Evolutionary conservation across 345 rosid genomes (phyloP), one percentile per base, ranked within the genome.

Genomic region (Linum tenue): DNA sequence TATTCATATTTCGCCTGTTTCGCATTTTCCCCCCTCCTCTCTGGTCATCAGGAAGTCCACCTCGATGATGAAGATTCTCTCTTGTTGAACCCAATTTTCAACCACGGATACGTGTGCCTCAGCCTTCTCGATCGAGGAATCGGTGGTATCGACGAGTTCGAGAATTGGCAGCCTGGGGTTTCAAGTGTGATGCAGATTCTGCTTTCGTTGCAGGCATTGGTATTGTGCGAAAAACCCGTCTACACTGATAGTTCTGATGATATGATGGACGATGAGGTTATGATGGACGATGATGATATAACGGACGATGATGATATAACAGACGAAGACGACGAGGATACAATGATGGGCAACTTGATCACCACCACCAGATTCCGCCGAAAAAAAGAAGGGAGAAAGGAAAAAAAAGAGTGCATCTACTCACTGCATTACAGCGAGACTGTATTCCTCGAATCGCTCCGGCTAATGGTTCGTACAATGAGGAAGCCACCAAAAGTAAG

Each of bases 101-200:
- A 92, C 67, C 63, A 78, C 66, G 98, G 98, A 62, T 86, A 92
- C 75, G 96, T 90, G 64, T 92, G 98, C 68, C 86, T 92, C 59
- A 90, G 97, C 81, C 91, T 92, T 73, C 94, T 92, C 41, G 85
- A 0, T 22, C 31, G 88, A 67, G 90, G 97, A 43, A 90, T 97
- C 97, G 17, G 44, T 65, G 97, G 98, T 68, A 59, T 39, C 43
- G 74, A 73, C 75, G 88, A 69, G 31, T 22, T 22, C 71, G 98
- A 92, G 87, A 82, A 76, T 74, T 92, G 98, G 98, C 78, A 81
- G 55, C 92, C 97, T 69, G 81, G 81, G 36, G 69, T 71, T 50
- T 92, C 98, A 9, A 90, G 91, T 39, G 81, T 83, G 81, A 77
- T 90, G 12, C 98, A 92, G 81, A 96, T 92, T 77, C 82, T 92